Conservation (phyloP, 495 filamentous ascomycete genomes). For the Podospora anserina region DNA sequence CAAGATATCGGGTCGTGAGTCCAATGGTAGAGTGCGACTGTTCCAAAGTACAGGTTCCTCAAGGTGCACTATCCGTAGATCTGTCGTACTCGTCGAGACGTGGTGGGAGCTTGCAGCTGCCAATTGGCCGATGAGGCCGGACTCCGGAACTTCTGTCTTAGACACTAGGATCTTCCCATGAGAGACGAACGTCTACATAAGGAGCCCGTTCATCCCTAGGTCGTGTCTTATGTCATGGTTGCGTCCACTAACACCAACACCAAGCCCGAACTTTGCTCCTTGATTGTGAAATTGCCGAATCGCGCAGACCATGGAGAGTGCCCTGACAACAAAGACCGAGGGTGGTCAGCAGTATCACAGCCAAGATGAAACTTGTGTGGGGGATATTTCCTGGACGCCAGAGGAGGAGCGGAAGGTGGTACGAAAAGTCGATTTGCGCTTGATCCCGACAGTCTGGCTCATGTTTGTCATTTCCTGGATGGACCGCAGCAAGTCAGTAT, state of each 20-base stretch:
- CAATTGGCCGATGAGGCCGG: neutral
- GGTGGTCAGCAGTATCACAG: neutral
- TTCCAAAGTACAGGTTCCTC: neutral
- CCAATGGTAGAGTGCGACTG: neutral
- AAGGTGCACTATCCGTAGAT: neutral
- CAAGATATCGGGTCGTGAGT: neutral
- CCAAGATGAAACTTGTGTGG: neutral
- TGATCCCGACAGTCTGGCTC: conserved; percentile 42
- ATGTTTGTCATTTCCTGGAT: conserved; percentile 44
- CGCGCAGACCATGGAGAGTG: neutral
- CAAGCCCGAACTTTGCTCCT: neutral
- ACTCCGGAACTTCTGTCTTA: neutral
- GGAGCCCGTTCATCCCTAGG: neutral
- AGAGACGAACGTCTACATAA: neutral
- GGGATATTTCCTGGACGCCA: conserved; percentile 9
- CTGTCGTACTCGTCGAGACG: neutral
- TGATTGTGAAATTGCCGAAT: neutral
- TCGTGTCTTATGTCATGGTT: neutral
- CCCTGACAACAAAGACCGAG: neutral
- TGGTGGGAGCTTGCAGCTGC: neutral
- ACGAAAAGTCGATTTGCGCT: conserved; percentile 36
- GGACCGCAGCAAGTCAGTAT: conserved; percentile 48
- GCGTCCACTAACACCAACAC: neutral
- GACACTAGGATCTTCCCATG: neutral
- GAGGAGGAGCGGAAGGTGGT: conserved; percentile 32